Base-by-base conservation (phyloP, 2,329 filamentous ascomycete genomes). In the Beauveria varroae region DNA sequence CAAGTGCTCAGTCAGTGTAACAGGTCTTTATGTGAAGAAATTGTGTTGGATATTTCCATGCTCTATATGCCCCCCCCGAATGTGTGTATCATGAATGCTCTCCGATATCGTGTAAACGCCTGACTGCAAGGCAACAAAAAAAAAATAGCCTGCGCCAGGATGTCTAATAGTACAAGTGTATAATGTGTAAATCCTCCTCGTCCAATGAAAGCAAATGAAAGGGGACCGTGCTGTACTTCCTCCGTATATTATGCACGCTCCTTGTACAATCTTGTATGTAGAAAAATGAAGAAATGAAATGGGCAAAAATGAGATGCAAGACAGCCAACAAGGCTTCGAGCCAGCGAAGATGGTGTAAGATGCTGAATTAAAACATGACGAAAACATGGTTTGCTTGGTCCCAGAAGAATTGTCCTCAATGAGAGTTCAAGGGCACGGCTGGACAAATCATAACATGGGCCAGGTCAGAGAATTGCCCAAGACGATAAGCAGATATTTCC, bases 321-420 rank as follows among this genome's bases (percentile, higher is more conserved):
- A 30, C 18, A 43, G 56, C 37, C 50, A 40, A 52, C 37, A 44
- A 37, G 49, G 59, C 50, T 61, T 55, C 65, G 67, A 63, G 61
- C 67, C 67, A 64, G 67, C 66, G 64, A 68, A 61, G 65, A 63
- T 60, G 58, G 61, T 52, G 43, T 44, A 43, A 40, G 37, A 43
- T 41, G 46, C 12, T 43, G 49, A 52, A 50, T 46, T 26, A 37
- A 28, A 16, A 40, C 55, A 51, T 49, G 56, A 53, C 18, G 26
- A 41, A 30, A 20, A 20, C 10, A 47, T 18, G 22, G n/a, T 8
- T 6, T 43, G 41, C 50, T 26, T 18, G 18, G 30, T 10, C 14
- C 37, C 9, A 3, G 18, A 22, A 59, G n/a, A 40, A 53, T 40
- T 46, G 40, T 37, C 26, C 49, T 46, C 57, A 24, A 59, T 43